A percentile compares a stretch with the other conserved stretches of the same genome.
phyloP scores from a whole-genome alignment of 2,329 filamentous ascomycete species.

The Ophiostoma himal-ulmi region DNA sequence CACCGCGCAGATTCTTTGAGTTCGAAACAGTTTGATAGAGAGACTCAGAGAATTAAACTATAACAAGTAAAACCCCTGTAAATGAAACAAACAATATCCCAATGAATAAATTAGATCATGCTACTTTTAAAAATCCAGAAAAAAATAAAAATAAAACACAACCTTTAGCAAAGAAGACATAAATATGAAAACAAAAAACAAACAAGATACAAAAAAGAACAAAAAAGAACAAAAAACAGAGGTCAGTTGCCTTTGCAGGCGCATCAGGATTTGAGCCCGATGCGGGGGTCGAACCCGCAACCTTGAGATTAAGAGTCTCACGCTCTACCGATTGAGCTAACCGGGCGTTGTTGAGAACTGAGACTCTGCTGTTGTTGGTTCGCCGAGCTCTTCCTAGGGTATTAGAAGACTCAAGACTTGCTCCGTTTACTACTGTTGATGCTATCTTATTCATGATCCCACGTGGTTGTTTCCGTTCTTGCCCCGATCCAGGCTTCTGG shows the following conservation, averaged over 20 bases:
- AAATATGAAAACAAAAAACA: not conserved
- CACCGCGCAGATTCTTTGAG: no score
- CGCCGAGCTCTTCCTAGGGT: not conserved
- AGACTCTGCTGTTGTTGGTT: conserved; percentile 1
- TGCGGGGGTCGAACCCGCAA: conserved; percentile 42
- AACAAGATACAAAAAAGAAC: not conserved
- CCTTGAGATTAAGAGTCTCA: conserved; percentile 57
- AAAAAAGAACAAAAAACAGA: not conserved
- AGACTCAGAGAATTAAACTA: no score
- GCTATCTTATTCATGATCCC: not conserved
- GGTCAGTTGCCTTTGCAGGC: conserved; percentile 15
- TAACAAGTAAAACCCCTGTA: no score
- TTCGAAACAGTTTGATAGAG: no score
- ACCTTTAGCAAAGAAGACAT: not conserved
- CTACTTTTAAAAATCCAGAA: no score
- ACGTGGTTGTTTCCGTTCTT: conserved; percentile 4
- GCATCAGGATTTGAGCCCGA: conserved; percentile 42
- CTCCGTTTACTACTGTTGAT: no score
- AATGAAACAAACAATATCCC: no score
- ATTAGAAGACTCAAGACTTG: not conserved
- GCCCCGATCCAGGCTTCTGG: not conserved
- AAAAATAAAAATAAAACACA: not conserved
- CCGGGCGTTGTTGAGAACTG: conserved; percentile 36
- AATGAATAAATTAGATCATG: no score
- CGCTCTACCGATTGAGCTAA: conserved; percentile 68